Conservation (phyloP, 1,284 basidiomycete genomes). For the Butyriboletus appendiculatus region DNA sequence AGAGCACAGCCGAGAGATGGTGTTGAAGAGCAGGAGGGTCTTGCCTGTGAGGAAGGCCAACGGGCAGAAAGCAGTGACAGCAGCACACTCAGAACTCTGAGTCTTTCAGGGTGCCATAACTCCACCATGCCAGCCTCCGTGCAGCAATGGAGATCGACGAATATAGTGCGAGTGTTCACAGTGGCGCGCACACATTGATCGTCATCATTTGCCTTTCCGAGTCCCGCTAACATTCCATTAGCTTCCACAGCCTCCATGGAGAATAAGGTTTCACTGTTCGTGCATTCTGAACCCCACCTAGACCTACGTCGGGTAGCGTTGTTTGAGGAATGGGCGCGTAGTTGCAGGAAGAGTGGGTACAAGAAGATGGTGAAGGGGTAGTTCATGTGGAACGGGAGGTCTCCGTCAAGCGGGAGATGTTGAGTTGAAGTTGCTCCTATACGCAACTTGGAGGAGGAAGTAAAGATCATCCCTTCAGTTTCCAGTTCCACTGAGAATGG, state of each 20-base stretch:
- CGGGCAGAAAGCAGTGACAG: slow-evolving; percentile 26
- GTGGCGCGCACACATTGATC: slow-evolving; percentile 37
- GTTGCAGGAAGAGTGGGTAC: slow-evolving; percentile 47
- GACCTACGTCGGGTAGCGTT: slow-evolving; percentile 26
- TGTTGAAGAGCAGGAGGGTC: slow-evolving; percentile 29
- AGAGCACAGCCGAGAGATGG: slow-evolving; percentile 57
- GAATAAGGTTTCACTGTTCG: slow-evolving; percentile 51
- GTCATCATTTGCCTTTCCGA: slow-evolving; percentile 52
- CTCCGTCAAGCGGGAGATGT: slow-evolving; percentile 22
- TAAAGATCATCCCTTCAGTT: slow-evolving; percentile 46
- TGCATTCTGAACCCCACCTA: slow-evolving; percentile 36
- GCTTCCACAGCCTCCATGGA: slow-evolving; percentile 59
- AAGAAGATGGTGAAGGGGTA: slow-evolving; percentile 39
- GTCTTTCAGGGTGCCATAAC: slow-evolving; percentile 69
- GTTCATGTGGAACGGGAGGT: slow-evolving; percentile 40
- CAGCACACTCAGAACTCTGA: slow-evolving; percentile 52
- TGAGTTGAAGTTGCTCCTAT: slow-evolving; percentile 25
- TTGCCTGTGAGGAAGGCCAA: slow-evolving; percentile 27
- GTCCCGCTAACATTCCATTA: slow-evolving; percentile 42
- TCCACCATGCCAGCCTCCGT: slow-evolving; percentile 69
- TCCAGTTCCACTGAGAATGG: slow-evolving; percentile 54
- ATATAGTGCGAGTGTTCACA: slow-evolving; percentile 53
- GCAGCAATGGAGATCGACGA: slow-evolving; percentile 51
- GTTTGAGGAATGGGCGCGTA: slow-evolving; percentile 36
- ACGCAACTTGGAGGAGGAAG: slow-evolving; percentile 37